A percentile compares a stretch with the other conserved stretches of the same genome.
These are phyloP conservation scores for Fusarium tanahbumbuense DNA, from an alignment of 2,329 filamentous ascomycete species.

Conservation along the genomic window DNA sequence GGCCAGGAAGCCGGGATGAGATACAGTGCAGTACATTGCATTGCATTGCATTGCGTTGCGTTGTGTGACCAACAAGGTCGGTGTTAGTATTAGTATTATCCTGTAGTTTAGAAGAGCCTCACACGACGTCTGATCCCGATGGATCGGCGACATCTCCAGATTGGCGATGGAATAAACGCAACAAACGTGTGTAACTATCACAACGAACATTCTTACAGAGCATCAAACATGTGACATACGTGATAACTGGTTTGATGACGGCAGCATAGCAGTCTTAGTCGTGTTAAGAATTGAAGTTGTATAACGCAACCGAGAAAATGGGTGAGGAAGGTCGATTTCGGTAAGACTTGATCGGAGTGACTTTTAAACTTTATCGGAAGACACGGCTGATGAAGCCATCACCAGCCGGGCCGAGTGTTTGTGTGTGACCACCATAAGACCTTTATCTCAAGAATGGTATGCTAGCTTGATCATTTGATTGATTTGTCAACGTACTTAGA, in stretches of 20 bases:
- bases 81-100: conserved; percentile 19
- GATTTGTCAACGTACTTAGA: neutral
- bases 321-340: neutral
- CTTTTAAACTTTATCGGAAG: conserved; percentile 19
- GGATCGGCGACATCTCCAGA: neutral
- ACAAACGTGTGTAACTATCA: neutral
- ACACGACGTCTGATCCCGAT: neutral
- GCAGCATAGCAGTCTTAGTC: neutral
- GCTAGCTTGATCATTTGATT: neutral
- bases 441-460: neutral
- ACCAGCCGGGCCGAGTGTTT: conserved; percentile 9
- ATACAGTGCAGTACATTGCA: conserved; percentile 1
- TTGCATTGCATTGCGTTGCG: conserved; percentile 6
- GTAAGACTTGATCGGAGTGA: neutral
- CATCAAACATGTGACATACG: neutral
- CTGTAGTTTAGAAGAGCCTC: conserved; percentile 25
- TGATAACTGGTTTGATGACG: neutral
- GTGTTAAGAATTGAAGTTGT: neutral
- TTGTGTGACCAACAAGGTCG: conserved; percentile 17
- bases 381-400: conserved; percentile 26
- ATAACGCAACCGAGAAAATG: neutral
- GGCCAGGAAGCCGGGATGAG: conserved; percentile 7
- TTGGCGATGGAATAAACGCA: neutral
- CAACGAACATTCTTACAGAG: neutral
- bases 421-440: neutral